Evolutionary conservation across 2,329 filamentous ascomycete species (phyloP).

Genomic region (Epichloe sylvatica): DNA sequence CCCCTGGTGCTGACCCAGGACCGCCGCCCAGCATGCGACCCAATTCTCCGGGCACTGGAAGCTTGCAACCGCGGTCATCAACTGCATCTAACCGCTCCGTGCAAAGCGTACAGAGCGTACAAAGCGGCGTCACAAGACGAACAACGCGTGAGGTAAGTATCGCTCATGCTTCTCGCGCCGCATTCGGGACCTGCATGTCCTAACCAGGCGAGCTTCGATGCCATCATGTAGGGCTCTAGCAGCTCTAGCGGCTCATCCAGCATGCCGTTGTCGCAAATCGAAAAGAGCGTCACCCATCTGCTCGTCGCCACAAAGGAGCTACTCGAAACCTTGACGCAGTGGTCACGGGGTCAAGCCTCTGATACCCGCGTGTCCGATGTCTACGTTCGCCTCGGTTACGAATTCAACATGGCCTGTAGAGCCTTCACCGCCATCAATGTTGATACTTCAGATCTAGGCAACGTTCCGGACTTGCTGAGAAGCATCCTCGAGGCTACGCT

Average conservation of each 20-base stretch:
- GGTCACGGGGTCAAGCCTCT: conserved; percentile 83
- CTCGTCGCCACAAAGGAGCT: conserved; percentile 96
- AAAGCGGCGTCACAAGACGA: conserved; percentile 19
- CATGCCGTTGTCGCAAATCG: conserved; percentile 82
- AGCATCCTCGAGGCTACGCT: conserved; percentile 89
- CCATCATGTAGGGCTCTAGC: conserved; percentile 30
- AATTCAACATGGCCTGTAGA: conserved; percentile 97
- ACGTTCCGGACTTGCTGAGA: conserved; percentile 81
- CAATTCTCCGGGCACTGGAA: conserved; percentile 47
- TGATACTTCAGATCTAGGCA: conserved; percentile 84
- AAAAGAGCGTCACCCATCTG: conserved; percentile 96
- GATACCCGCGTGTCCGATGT: conserved; percentile 96
- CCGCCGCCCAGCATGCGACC: conserved; percentile 43
- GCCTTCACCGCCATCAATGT: conserved; percentile 96
- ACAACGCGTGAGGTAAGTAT: conserved; percentile 21
- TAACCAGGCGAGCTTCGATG: background rate
- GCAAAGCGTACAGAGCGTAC: conserved; percentile 15
- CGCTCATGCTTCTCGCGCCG: conserved; percentile 2
- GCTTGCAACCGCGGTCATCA: conserved; percentile 46
- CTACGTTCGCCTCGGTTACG: conserved; percentile 91
- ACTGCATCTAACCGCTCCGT: conserved; percentile 52
- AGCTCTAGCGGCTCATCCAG: conserved; percentile 38
- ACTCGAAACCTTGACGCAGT: conserved; percentile 91
- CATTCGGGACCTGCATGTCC: background rate
- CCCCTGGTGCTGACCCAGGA: conserved; percentile 47